Evolutionary conservation across 345 rosid genomes (phyloP).

Genomic region (Populus tremula): DNA sequence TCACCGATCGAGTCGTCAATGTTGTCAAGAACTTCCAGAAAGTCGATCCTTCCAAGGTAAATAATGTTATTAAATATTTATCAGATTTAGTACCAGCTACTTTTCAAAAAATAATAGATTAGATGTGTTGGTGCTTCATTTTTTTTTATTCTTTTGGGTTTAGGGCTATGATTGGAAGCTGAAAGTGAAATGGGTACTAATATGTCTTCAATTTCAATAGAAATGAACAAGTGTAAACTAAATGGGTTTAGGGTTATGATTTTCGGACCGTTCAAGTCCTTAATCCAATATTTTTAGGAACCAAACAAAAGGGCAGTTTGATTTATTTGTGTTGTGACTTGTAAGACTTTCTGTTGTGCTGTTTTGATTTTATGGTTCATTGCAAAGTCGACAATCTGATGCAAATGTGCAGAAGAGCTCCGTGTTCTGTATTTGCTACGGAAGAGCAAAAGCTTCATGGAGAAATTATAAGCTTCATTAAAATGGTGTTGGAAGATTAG

Average conservation of each 20-base stretch:
- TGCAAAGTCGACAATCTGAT: background rate
- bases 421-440: background rate
- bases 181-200: background rate
- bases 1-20: constrained; percentile 79
- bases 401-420: background rate
- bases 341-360: background rate
- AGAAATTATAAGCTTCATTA: background rate
- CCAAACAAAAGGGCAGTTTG: background rate
- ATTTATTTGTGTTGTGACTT: background rate
- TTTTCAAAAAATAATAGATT: background rate
- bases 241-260: background rate
- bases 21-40: constrained; percentile 91
- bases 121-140: background rate
- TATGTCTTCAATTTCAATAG: background rate
- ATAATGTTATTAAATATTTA: background rate
- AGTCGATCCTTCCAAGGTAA: constrained; percentile 90
- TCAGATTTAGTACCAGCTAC: no score
- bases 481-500: background rate
- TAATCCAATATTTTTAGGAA: background rate
- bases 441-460: background rate
- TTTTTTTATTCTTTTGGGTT: background rate
- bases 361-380: constrained; percentile 2
- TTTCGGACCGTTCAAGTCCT: background rate
- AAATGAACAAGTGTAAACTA: background rate
- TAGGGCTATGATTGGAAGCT: background rate